Evolutionary conservation across 1,284 basidiomycete species (phyloP).

Genomic region (Malassezia arunalokei): DNA sequence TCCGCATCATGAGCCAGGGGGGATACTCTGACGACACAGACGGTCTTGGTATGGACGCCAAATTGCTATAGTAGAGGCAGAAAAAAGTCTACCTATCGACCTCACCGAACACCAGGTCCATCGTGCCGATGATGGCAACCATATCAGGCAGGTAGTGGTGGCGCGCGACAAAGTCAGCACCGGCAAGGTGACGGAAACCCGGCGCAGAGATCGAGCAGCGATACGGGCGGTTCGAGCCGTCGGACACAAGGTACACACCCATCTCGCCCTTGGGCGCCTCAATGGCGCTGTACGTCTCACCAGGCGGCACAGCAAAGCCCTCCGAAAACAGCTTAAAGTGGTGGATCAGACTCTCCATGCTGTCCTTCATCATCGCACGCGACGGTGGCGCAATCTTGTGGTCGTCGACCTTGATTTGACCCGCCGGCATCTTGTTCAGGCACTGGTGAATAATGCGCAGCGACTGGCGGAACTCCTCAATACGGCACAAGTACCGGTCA

Average conservation of each 20-base stretch:
- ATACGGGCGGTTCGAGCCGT: slow-evolving; percentile 45
- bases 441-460: slow-evolving; percentile 72
- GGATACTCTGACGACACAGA: slow-evolving; percentile 17
- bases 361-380: slow-evolving; percentile 95
- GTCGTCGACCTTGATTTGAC: slow-evolving; percentile 88
- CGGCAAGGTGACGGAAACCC: slow-evolving; percentile 44
- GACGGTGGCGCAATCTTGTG: slow-evolving; percentile 96
- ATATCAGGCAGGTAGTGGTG: slow-evolving; percentile 42
- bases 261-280: slow-evolving; percentile 99
- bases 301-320: slow-evolving; percentile 86
- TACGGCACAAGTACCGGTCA: slow-evolving; percentile 83
- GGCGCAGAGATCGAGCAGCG: slow-evolving; percentile 44
- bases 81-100: slow-evolving; percentile 28
- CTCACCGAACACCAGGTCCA: slow-evolving; percentile 46
- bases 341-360: slow-evolving; percentile 89
- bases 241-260: slow-evolving; percentile 49
- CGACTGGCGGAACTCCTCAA: slow-evolving; percentile 94
- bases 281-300: slow-evolving; percentile 93
- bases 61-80: slow-evolving; percentile 6
- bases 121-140: slow-evolving; percentile 44
- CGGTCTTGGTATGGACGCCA: slow-evolving; percentile 8
- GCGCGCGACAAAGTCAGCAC: slow-evolving; percentile 41
- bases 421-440: slow-evolving; percentile 90
- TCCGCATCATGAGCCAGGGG: background rate
- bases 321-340: slow-evolving; percentile 96